Base-by-base conservation (phyloP, 1,284 basidiomycete genomes). In the Melampsora larici-populina region DNA sequence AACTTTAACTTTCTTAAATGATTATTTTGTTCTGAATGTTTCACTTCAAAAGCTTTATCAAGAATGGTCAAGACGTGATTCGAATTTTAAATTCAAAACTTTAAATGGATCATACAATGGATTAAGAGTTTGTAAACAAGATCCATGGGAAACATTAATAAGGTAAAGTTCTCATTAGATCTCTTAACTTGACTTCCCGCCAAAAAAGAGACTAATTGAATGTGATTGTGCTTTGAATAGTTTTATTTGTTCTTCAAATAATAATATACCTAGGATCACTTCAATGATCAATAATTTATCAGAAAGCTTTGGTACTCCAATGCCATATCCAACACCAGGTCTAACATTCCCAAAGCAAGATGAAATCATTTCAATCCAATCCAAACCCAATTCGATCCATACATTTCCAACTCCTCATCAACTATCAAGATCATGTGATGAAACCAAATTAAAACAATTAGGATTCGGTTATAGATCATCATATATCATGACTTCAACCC, bases 231-330 rank as follows among this genome's bases (percentile, higher is more conserved):
- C 3, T 64, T 65, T 18, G 21, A 24, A 0, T 79, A 96, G 94
- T 11, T 99, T 99, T 85, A 97, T 99, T 80, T 99, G 96, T 82
- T 97, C 94, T 21, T 93, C 94, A 0, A 99, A 98, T 82, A 99
- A 99, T 84, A 96, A 99, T 81, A 99, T 97, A 70, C 85, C 89
- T 1, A 90, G 94, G 0, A 97, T 97, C 82, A 91, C 92, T 5
- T 91, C 91, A 78, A 94, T 97, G 90, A 89, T 97, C 49, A 90
- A 90, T 46, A 79, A 80, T n/a, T 69, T 83, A 8, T 82, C 80
- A 58, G 70, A 78, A 11, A 46, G 79, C 0, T 81, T 81, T 60
- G 82, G 82, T 29, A 18, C 65, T 6, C 78, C 73, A 13, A 58
- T 72, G 63, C 73, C 78, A 5, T 78, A 79, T 24, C 81, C 82